A percentile compares a stretch with the other conserved stretches of the same genome.
These are phyloP conservation scores for Urostyla sp. DNA, from an alignment of 73 alveolate genomes.

Conservation along the genomic window DNA sequence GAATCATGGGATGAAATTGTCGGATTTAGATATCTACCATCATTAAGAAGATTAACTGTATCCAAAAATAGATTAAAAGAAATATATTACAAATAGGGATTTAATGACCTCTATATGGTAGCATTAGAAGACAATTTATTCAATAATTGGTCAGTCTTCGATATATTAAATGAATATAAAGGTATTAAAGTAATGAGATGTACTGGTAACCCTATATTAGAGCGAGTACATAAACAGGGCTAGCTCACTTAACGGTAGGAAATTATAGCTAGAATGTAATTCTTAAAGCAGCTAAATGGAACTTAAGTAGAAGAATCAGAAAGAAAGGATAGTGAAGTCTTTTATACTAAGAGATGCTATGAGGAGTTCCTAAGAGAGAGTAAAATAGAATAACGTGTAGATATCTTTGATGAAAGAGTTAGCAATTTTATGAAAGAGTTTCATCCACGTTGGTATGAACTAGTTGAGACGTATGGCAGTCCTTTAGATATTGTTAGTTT, in stretches of 20 bases:
- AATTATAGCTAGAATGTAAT: slow-evolving; percentile 59
- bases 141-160: slow-evolving; percentile 65
- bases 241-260: slow-evolving; percentile 48
- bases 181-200: slow-evolving; percentile 55
- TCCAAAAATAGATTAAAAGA: slow-evolving; percentile 65
- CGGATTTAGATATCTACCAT: slow-evolving; percentile 62
- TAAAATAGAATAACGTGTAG: slow-evolving; percentile 54
- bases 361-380: slow-evolving; percentile 67
- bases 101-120: slow-evolving; percentile 35
- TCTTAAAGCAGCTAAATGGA: slow-evolving; percentile 67
- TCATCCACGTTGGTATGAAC: slow-evolving; percentile 67
- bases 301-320: slow-evolving; percentile 63
- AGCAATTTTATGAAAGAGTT: slow-evolving; percentile 47
- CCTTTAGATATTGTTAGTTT: slow-evolving; percentile 68
- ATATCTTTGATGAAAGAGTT: slow-evolving; percentile 42
- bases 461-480: slow-evolving; percentile 70
- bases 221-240: slow-evolving; percentile 57
- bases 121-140: slow-evolving; percentile 59
- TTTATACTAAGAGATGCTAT: slow-evolving; percentile 66
- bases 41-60: slow-evolving; percentile 63
- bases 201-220: slow-evolving; percentile 70
- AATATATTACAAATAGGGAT: slow-evolving; percentile 62
- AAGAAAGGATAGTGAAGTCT: slow-evolving; percentile 74
- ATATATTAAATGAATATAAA: slow-evolving; percentile 47
- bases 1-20: slow-evolving; percentile 60